Evolutionary conservation across 2,329 filamentous ascomycete genomes (phyloP).

Genomic region (Lachnellula willkommii): DNA sequence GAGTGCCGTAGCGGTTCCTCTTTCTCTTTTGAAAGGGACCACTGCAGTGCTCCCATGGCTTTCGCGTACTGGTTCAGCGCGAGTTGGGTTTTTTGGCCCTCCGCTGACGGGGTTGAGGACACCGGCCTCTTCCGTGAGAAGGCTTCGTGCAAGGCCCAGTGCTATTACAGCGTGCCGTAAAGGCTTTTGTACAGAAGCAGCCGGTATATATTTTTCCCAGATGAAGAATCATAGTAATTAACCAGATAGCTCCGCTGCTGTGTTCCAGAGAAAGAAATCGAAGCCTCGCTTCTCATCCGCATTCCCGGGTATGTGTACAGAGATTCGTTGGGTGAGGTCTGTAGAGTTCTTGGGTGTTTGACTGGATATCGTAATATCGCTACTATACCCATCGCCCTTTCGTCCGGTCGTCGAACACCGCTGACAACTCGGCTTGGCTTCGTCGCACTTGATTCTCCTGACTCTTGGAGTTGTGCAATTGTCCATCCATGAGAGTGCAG

Average conservation of each 20-base stretch:
- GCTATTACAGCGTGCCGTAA: constrained; percentile 19
- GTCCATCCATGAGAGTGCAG: constrained; percentile 6
- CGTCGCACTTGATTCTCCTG: constrained; percentile 23
- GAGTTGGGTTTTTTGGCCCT: constrained; percentile 16
- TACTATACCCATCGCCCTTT: constrained; percentile 22
- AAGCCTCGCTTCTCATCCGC: constrained; percentile 20
- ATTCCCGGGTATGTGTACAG: constrained; percentile 16
- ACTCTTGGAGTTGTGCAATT: constrained; percentile 13
- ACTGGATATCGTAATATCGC: constrained; percentile 12
- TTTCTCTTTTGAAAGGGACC: constrained; percentile 18
- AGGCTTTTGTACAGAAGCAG: constrained; percentile 48
- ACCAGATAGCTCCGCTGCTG: constrained; percentile 19
- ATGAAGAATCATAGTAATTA: constrained; percentile 53
- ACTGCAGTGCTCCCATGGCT: constrained; percentile 24
- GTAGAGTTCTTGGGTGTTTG: constrained; percentile 7
- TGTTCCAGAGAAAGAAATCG: constrained; percentile 20
- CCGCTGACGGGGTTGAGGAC: constrained; percentile 1
- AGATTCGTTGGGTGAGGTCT: constrained; percentile 15
- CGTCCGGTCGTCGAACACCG: constrained; percentile 20
- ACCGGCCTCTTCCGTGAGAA: constrained; percentile 13
- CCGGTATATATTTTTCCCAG: constrained; percentile 57
- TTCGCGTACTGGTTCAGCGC: constrained; percentile 28
- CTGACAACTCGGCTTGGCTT: constrained; percentile 20
- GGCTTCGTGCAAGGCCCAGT: constrained; percentile 16
- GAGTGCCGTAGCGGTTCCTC: constrained; percentile 21